Evolutionary conservation across 768 basidiomycete species (phyloP).

Genomic region (Cubamyces lactineus): DNA sequence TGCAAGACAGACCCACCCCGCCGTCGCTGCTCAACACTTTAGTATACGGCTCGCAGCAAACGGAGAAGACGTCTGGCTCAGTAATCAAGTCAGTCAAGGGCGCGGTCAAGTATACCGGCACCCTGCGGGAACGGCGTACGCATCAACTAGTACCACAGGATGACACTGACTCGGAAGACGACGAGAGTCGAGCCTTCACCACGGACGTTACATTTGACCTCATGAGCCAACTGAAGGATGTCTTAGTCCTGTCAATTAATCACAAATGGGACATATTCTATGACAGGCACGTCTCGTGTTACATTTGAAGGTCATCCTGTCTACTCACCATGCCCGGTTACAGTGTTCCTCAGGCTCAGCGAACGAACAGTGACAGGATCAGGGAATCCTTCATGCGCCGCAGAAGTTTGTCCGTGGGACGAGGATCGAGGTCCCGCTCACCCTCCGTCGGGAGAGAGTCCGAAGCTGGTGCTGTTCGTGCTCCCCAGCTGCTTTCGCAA

Average conservation of each 20-base stretch:
- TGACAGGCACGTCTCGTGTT: conserved; percentile 43
- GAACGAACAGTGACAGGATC: conserved; percentile 20
- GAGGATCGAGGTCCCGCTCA: conserved; percentile 44
- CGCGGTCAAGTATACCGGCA: conserved; percentile 33
- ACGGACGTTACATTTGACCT: conserved; percentile 70
- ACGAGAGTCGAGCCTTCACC: conserved; percentile 48
- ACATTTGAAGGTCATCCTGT: neutral
- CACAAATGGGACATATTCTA: conserved; percentile 70
- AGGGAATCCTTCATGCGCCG: conserved; percentile 22
- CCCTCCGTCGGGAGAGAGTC: conserved; percentile 42
- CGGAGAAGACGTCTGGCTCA: conserved; percentile 21
- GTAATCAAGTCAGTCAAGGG: conserved; percentile 26
- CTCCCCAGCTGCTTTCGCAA: conserved; percentile 57
- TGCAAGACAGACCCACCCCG: conserved; percentile 59
- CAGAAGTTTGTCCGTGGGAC: conserved; percentile 11
- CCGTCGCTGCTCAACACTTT: conserved; percentile 51
- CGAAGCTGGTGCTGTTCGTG: conserved; percentile 38
- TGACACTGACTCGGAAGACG: conserved; percentile 43
- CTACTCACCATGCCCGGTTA: neutral
- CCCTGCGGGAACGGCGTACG: conserved; percentile 22
- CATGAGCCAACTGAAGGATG: conserved; percentile 63
- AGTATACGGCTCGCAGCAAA: conserved; percentile 13
- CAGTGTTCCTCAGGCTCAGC: conserved; percentile 13
- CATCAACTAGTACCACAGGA: conserved; percentile 35
- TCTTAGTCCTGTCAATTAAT: conserved; percentile 55